Conservation (phyloP, 345 rosid species). For the Angophora floribunda region DNA sequence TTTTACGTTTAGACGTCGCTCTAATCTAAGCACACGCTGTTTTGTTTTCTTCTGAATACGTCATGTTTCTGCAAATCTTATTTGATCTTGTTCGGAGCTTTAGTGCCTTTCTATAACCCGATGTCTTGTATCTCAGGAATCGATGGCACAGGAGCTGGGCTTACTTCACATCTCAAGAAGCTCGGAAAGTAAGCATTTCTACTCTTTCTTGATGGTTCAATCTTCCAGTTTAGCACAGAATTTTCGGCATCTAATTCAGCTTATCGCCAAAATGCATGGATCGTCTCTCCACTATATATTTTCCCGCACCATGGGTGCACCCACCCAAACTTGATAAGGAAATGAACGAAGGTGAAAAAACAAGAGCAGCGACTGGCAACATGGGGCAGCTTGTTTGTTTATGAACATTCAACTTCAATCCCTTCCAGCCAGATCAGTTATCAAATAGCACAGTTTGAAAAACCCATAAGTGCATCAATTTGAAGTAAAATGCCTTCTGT, state of each 20-base stretch:
- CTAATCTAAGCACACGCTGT: not conserved
- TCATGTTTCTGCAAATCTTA: not conserved
- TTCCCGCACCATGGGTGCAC: not conserved
- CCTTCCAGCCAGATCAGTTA: not conserved
- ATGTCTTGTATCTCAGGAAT: constrained; percentile 22
- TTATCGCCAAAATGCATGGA: not conserved
- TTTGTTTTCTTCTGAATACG: not conserved
- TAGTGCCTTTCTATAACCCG: not conserved
- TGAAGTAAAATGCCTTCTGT: not conserved
- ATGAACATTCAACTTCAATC: not conserved
- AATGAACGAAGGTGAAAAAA: not conserved
- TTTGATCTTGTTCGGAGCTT: not conserved
- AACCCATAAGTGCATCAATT: not conserved
- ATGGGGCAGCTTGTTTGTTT: not conserved
- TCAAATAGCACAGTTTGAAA: not conserved
- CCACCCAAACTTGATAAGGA: not conserved
- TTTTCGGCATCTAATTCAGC: not conserved
- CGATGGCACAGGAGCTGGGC: constrained; percentile 64
- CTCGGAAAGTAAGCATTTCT: constrained; percentile 45
- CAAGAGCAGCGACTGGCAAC: not conserved
- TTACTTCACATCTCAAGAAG: constrained; percentile 34
- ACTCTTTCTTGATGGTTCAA: not conserved
- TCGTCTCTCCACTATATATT: not conserved
- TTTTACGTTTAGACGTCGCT: not conserved
- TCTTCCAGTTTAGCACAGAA: not conserved